Evolutionary conservation across 2,329 filamentous ascomycete species (phyloP), one percentile per base, ranked within the genome.

Genomic region (Fusarium sp.): DNA sequence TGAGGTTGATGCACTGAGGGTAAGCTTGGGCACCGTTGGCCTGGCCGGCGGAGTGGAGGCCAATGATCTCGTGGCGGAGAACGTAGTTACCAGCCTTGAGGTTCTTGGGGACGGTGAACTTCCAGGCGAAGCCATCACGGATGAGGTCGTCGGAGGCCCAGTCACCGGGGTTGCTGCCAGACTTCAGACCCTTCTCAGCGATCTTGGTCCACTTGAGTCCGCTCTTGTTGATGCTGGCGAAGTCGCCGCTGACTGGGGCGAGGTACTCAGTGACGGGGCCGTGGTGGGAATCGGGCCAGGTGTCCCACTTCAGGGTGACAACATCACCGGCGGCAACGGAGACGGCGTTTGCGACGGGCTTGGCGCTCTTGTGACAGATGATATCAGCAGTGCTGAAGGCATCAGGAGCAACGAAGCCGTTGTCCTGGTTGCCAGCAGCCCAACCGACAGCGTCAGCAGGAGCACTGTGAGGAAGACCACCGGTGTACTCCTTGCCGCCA

Each of bases 271-370:
- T 82, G 68, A 89, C 82, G 19, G 87, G 87, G 3, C 87, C 87
- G 67, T 88, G 82, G 79, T 92, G 84, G 55, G 82, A 84, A 11
- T 84, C 81, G n/a, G 89, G 89, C 90, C 90, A 92, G 17, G 80
- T 80, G 59, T 82, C 86, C 90, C 89, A 92, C 71, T 87, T 82
- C 35, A 92, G 78, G 60, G 85, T 80, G 68, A 92, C 75, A 10
- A 81, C 81, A 66, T 81, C 81, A 64, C 90, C 90, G 15, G 89
- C 90, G n/a, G 82, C 80, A 37, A 90, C 84, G 4, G 72, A 71
- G 33, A 81, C 78, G 19, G 78, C 78, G 55, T 78, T 76, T 39
- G 75, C 61, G 11, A 78, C 82, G 25, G 81, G 78, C 15, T 72
- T 79, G 20, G 80, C 81, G 20, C 69, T 75, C 61, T 79, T 79